Conservation (phyloP, 176 grass and related monocot genomes). For the Aechmea fasciata region DNA sequence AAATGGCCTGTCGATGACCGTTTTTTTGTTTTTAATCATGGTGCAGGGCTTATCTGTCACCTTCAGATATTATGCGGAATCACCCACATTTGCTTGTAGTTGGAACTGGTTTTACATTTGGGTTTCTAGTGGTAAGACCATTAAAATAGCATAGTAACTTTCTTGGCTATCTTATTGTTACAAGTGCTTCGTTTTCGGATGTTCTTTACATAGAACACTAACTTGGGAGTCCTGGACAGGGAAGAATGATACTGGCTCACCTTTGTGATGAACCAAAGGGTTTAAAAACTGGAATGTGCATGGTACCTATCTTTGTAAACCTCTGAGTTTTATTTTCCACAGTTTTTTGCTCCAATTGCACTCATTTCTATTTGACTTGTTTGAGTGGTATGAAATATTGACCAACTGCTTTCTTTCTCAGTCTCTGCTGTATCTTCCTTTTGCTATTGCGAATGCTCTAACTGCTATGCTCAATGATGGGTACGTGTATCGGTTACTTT, state of each 20-base stretch:
- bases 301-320: conserved; percentile 31
- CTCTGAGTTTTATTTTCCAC: conserved; percentile 15
- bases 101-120: conserved; percentile 98
- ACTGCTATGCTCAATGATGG: conserved; percentile 75
- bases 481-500: conserved; percentile 28
- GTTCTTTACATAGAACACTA: background rate
- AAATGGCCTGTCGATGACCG: background rate
- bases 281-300: conserved; percentile 97
- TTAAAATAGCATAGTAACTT: background rate
- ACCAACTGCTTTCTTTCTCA: conserved; percentile 19
- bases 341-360: background rate
- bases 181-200: too few relatives aligned
- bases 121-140: conserved; percentile 73
- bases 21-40: conserved; percentile 10
- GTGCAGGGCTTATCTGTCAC: conserved; percentile 77
- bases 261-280: conserved; percentile 89
- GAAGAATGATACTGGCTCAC: conserved; percentile 96
- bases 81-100: conserved; percentile 84
- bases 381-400: conserved; percentile 17
- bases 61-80: conserved; percentile 81
- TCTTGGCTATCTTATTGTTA: background rate
- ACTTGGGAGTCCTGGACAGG: conserved; percentile 34
- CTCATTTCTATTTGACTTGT: background rate
- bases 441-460: conserved; percentile 88
- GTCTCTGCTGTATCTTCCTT: conserved; percentile 78